Base-by-base conservation (phyloP, 495 filamentous ascomycete genomes). In the Paragyromitra xinjiangensis region DNA sequence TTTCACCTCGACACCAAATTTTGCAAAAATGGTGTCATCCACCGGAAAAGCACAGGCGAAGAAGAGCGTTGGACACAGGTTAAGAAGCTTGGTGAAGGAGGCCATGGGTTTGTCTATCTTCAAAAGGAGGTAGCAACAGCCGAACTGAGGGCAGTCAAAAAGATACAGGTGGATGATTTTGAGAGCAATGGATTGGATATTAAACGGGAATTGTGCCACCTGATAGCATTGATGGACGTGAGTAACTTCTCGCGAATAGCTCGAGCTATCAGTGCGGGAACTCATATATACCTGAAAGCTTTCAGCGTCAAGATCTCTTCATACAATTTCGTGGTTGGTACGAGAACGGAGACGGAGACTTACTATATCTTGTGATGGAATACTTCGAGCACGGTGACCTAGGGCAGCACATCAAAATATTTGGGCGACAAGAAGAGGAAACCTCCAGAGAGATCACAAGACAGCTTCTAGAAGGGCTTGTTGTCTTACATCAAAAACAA, bases 381-480 rank as follows among this genome's bases (percentile, higher is more conserved):
- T 62, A 62, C 34, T 62, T 62, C 3, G 58, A 62, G 8, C 58
- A 40, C 6, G 58, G 58, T n/a, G 58, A 62, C 26, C n/a, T 62
- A 2, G 34, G 34, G 3, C 6, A 19, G 9, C 40, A 39, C 1
- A 62, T 62, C 19, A 19, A n/a, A 40, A 14, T n/a, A 62, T 62
- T 62, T 19, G 58, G 58, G 16, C 58, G 3, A 16, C 58, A 39
- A 8, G 37, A 19, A n/a, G 29, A 39, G 34, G 58, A 19, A n/a
- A 62, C 5, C 1, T 24, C 58, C 5, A 40, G 19, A 19, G 6
- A 19, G 16, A 62, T 62, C 16, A 19, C 58, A 5, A 62, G 14
- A 19, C 58, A 62, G 34, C 58, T 62, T 39, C 16, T 62, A 29
- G 37, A 40, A n/a, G 58, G 34, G 9, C 37, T 62, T 39, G 14